Evolutionary conservation across 75 land plant species (phyloP), one percentile per base, ranked within the genome.

Genomic region (Ceratopteris richardii): DNA sequence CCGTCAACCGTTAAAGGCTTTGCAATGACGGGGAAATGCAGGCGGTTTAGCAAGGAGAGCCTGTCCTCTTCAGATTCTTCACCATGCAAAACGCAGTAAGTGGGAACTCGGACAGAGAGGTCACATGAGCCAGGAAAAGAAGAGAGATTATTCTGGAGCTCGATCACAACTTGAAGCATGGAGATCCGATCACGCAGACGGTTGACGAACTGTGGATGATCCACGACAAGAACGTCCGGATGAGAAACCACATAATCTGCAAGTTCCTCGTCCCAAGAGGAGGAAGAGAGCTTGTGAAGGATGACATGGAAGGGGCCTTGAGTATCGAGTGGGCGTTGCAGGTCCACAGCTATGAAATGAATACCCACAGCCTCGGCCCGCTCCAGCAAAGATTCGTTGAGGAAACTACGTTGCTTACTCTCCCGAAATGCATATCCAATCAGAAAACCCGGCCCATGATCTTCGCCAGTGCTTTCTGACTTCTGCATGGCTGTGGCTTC

Each of bases 221-320:
- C 83, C 16, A 80, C 61, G 6, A 80, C 42, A 12, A 66, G 46
- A 18, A 80, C 83, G 12, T 63, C 39, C 10, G 82, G 71, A 40
- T 80, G 63, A 14, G 59, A 59, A 9, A 22, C 41, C 18, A 44
- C 43, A 57, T 60, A 79, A 17, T 70, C 65, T 13, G 29, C 26
- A 4, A 79, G 65, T 26, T 70, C 43, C 21, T 50, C 33, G 20
- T 47, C 50, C 81, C 81, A 77, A 1, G 44, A 48, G 22, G 44
- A 44, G 19, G 82, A 86, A 51, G 59, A 69, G 28, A 85, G 66
- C 76, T 92, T 92, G 80, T 92, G 97, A 40, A 92, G 47, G 52
- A 92, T 64, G 69, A 83, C 88, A 58, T 92, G 79, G 71, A 88
- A 92, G 9, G 96, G 97, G 6, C 90, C 90, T 30, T 89, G 96